Evolutionary conservation across 345 rosid species (phyloP).

Genomic region (Gossypium stocksii): DNA sequence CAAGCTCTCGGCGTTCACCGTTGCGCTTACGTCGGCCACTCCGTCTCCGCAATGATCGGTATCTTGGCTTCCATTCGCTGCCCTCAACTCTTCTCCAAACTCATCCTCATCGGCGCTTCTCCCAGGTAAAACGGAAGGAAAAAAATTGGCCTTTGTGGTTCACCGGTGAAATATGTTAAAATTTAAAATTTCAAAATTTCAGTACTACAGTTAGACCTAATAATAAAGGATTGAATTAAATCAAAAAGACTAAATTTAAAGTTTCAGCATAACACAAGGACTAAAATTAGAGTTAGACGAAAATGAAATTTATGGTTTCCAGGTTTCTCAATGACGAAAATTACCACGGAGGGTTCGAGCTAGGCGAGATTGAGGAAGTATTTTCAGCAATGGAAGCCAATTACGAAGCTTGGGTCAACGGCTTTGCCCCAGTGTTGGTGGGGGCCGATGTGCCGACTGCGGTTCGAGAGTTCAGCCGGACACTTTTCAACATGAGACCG

Average conservation of each 20-base stretch:
- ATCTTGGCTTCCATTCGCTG: constrained; percentile 76
- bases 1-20: constrained; percentile 53
- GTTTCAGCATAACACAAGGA: too few species aligned
- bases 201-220: too few species aligned
- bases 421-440: constrained; percentile 70
- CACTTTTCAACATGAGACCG: constrained; percentile 88
- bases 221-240: too few species aligned
- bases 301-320: background rate
- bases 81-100: constrained; percentile 75
- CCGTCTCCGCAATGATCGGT: constrained; percentile 89
- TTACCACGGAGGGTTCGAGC: constrained; percentile 79
- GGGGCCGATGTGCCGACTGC: constrained; percentile 86
- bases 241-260: too few species aligned
- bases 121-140: constrained; percentile 43
- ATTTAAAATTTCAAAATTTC: too few species aligned
- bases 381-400: constrained; percentile 76
- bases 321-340: constrained; percentile 58
- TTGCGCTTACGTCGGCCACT: constrained; percentile 79
- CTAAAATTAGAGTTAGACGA: too few species aligned
- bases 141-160: background rate
- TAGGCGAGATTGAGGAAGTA: constrained; percentile 56
- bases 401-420: constrained; percentile 81
- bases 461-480: constrained; percentile 79
- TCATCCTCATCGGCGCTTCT: constrained; percentile 73
- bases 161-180: too few species aligned